Percentiles rank a stretch among this genome's conserved stretches.
Evolutionary conservation across 2,329 filamentous ascomycete genomes (phyloP).

Genomic region (Phyllosticta paracitricarpa): DNA sequence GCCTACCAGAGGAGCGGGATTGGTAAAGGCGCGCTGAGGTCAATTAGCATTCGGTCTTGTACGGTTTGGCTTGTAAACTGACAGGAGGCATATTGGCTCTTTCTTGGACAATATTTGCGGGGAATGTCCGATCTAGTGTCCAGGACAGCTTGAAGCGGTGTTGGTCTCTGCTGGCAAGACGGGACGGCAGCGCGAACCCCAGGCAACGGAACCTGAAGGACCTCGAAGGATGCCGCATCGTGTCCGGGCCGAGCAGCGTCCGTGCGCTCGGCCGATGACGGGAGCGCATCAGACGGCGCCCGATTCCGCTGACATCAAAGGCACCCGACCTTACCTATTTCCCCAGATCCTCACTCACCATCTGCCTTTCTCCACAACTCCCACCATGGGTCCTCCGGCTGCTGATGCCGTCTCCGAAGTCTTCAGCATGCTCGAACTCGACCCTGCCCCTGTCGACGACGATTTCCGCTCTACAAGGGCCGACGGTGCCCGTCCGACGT

Average conservation of each 20-base stretch:
- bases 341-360: neutral
- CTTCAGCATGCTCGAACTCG: constrained; percentile 63
- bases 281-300: constrained; percentile 14
- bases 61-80: constrained; percentile 15
- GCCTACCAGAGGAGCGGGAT: constrained; percentile 36
- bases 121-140: neutral
- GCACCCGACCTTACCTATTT: constrained; percentile 11
- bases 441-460: constrained; percentile 70
- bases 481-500: constrained; percentile 16
- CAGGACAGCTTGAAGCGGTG: neutral
- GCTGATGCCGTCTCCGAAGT: constrained; percentile 38
- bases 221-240: neutral
- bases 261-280: constrained; percentile 18
- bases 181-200: neutral
- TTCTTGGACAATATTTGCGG: neutral
- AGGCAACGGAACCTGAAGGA: too few species aligned
- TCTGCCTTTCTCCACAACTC: constrained; percentile 8
- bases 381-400: constrained; percentile 15
- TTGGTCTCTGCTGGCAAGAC: neutral
- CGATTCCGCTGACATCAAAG: constrained; percentile 13
- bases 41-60: neutral
- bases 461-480: constrained; percentile 28
- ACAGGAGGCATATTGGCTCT: constrained; percentile 45
- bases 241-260: constrained; percentile 7
- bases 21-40: constrained; percentile 36